Conservation (phyloP, 805 yeast species). For the Groenewaldozyma tartarivorans region DNA sequence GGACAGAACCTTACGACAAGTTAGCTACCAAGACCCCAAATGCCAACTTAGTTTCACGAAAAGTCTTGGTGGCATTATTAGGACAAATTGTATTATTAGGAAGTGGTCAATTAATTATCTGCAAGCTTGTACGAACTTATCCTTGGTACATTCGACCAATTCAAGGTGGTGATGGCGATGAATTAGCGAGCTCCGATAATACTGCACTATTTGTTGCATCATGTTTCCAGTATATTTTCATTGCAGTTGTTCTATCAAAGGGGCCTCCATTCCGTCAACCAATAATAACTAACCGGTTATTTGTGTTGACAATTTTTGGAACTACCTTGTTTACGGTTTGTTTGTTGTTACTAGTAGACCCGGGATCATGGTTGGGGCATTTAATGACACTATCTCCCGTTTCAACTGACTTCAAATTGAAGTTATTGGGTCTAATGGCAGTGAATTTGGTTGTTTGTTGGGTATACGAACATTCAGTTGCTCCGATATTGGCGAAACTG, state of each 20-base stretch:
- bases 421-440: constrained; percentile 30
- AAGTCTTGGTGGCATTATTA: constrained; percentile 73
- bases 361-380: constrained; percentile 47
- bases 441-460: constrained; percentile 42
- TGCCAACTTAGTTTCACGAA: constrained; percentile 85
- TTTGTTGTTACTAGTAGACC: constrained; percentile 49
- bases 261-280: constrained; percentile 93
- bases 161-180: constrained; percentile 71
- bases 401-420: constrained; percentile 37
- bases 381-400: constrained; percentile 70
- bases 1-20: constrained; percentile 69
- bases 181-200: constrained; percentile 81
- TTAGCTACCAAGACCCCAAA: constrained; percentile 75
- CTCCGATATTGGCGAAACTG: constrained; percentile 31
- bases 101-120: constrained; percentile 56
- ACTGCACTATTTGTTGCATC: constrained; percentile 73
- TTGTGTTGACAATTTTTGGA: constrained; percentile 47
- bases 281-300: constrained; percentile 53
- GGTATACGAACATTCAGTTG: constrained; percentile 37
- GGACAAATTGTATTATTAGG: constrained; percentile 61
- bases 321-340: constrained; percentile 42
- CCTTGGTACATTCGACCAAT: constrained; percentile 75
- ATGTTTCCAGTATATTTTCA: constrained; percentile 80
- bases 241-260: constrained; percentile 73
- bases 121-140: constrained; percentile 45